Percentiles rank a stretch among this genome's conserved stretches.
Evolutionary conservation across 352 stramenopile species (phyloP).

Genomic region (Plasmopara halstedii): DNA sequence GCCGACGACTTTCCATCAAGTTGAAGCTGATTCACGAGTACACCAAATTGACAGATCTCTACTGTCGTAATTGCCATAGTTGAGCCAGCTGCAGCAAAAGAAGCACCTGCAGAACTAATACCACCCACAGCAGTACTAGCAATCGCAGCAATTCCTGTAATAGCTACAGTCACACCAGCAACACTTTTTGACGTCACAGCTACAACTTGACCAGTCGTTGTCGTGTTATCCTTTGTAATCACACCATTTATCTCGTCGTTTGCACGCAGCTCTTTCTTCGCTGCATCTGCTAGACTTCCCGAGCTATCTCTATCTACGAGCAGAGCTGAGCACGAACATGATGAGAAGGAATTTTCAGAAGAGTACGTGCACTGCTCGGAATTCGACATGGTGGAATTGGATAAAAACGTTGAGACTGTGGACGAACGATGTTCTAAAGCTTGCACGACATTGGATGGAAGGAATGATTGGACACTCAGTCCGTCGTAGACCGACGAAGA

Average conservation of each 20-base stretch:
- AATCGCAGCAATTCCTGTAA: slow-evolving; percentile 65
- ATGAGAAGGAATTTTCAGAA: slow-evolving; percentile 56
- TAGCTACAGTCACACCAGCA: slow-evolving; percentile 55
- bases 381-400: slow-evolving; percentile 53
- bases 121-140: slow-evolving; percentile 48
- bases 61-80: slow-evolving; percentile 67
- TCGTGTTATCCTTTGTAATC: slow-evolving; percentile 62
- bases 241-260: slow-evolving; percentile 35
- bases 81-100: slow-evolving; percentile 41
- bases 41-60: slow-evolving; percentile 73
- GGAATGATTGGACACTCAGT: slow-evolving; percentile 45
- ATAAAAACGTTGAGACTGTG: slow-evolving; percentile 36
- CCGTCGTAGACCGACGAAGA: slow-evolving; percentile 56
- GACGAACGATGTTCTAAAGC: slow-evolving; percentile 31
- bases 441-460: slow-evolving; percentile 36
- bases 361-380: slow-evolving; percentile 56
- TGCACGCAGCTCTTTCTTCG: slow-evolving; percentile 55
- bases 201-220: slow-evolving; percentile 44
- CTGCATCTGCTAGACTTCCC: slow-evolving; percentile 31
- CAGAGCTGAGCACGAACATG: slow-evolving; percentile 57
- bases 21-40: slow-evolving; percentile 71
- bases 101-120: slow-evolving; percentile 32
- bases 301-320: slow-evolving; percentile 32
- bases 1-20: slow-evolving; percentile 65
- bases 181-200: slow-evolving; percentile 61